Evolutionary conservation across 352 stramenopile species (phyloP), one percentile per base, ranked within the genome.

Genomic region (Globisporangium iwayamae): DNA sequence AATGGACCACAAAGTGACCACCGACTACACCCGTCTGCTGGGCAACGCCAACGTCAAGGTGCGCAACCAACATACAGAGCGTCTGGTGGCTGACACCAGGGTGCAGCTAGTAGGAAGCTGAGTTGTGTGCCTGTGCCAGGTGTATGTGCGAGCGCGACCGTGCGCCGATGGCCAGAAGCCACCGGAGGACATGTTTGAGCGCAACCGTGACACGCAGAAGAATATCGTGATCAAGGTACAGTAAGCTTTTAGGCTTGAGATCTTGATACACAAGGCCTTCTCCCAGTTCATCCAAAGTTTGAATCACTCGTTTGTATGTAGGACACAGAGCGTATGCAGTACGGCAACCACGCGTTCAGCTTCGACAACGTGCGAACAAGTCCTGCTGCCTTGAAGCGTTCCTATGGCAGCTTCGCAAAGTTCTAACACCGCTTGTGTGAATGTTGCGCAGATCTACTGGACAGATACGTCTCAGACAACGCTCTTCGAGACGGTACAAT

Each of bases 1-100:
- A n/a, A 94, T 94, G 85, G 85, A 91, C 67, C 85, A 94, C 73
- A 94, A 90, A 65, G 81, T 94, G 70, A 91, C 85, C 52, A 92
- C 82, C 10, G 85, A 94, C 68, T 94, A 94, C 75, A 94, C 85
- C 30, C 80, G 85, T 36, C 67, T 90, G 63, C 76, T 89, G 9
- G 81, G 71, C 38, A 91, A 91, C 50, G 77, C 83, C 16, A 92
- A 91, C 62, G 83, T 94, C 70, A 94, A 94, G 70, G 83, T 84
- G 52, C 32, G 25, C 30, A 5, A 47, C 32, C 30, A 4, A 47
- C 32, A 36, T 36, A 36, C 32, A 36, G 32, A 36, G 32, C 32
- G 32, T 36, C 32, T 36, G 32, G 32, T 8, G 32, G 7, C 32
- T 36, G 32, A 36, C 7, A 36, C 32, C 32, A 9, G 32, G 4